These are phyloP conservation scores for Penicillium manginii DNA, from an alignment of 495 filamentous ascomycete genomes.

Conservation along the genomic window DNA sequence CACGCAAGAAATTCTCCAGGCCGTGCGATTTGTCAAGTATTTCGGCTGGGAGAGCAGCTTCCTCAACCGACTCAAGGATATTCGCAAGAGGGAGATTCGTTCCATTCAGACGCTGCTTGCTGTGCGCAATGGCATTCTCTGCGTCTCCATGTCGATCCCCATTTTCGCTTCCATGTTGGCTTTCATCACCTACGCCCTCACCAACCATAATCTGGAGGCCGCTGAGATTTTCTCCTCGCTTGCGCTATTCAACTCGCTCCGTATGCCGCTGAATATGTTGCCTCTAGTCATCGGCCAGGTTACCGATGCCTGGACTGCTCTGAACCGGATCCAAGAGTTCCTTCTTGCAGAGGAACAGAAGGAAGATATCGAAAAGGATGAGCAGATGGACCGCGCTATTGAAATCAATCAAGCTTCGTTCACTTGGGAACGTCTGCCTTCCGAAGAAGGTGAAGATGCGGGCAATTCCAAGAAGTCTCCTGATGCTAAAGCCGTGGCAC, in stretches of 20 bases:
- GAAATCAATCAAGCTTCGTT: slow-evolving; percentile 77
- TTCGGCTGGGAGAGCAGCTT: slow-evolving; percentile 95
- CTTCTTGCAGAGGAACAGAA: slow-evolving; percentile 81
- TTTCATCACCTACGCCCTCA: slow-evolving; percentile 89
- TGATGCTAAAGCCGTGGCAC: slow-evolving; percentile 32
- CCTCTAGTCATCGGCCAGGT: slow-evolving; percentile 87
- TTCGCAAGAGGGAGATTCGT: slow-evolving; percentile 73
- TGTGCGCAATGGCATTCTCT: slow-evolving; percentile 83
- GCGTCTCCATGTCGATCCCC: slow-evolving; percentile 76
- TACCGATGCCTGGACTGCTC: slow-evolving; percentile 83
- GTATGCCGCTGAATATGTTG: slow-evolving; percentile 86
- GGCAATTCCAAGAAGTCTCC: slow-evolving; percentile 41
- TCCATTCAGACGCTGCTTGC: slow-evolving; percentile 79
- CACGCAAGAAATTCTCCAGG: slow-evolving; percentile 90
- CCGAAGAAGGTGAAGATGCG: slow-evolving; percentile 58
- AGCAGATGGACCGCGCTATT: slow-evolving; percentile 67
- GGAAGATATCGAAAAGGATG: slow-evolving; percentile 69
- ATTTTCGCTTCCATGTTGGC: slow-evolving; percentile 93
- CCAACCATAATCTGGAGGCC: slow-evolving; percentile 69
- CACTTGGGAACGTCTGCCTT: slow-evolving; percentile 85
- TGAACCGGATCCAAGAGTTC: slow-evolving; percentile 85
- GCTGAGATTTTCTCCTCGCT: slow-evolving; percentile 89
- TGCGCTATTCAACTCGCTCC: slow-evolving; percentile 87
- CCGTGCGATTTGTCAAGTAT: slow-evolving; percentile 92
- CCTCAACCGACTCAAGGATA: slow-evolving; percentile 70